A percentile compares a stretch with the other conserved stretches of the same genome.
phyloP scores from a whole-genome alignment of 495 filamentous ascomycete genomes.

The Venustampulla echinocandica region DNA sequence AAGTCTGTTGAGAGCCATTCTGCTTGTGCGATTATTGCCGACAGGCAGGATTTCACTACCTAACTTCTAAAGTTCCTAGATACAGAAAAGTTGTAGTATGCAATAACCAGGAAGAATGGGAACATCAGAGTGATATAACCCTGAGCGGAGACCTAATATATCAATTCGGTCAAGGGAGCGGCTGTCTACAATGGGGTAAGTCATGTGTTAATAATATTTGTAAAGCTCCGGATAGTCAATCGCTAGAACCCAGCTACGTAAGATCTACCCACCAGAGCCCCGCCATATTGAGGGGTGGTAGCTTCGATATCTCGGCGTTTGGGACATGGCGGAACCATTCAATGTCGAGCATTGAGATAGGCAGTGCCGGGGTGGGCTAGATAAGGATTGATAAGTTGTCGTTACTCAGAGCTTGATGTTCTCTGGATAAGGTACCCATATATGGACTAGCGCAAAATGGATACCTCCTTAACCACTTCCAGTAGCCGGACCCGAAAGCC shows the following conservation, averaged over 20 bases:
- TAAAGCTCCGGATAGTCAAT: constrained; percentile 13
- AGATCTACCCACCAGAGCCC: too few species aligned
- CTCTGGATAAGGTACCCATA: constrained; percentile 9
- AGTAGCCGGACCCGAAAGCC: too few species aligned
- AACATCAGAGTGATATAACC: constrained; percentile 18
- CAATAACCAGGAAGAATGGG: neutral
- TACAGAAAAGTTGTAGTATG: neutral
- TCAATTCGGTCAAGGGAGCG: constrained; percentile 19
- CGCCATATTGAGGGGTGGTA: constrained; percentile 9
- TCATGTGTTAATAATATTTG: constrained; percentile 8
- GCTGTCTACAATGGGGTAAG: constrained; percentile 5
- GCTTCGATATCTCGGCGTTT: constrained; percentile 6
- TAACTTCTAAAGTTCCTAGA: neutral
- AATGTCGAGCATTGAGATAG: constrained; percentile 9
- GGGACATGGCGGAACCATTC: too few species aligned
- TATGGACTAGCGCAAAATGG: constrained; percentile 8
- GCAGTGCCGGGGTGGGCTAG: constrained; percentile 8
- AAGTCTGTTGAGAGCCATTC: constrained; percentile 61
- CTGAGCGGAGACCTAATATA: constrained; percentile 17
- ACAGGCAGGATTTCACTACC: neutral
- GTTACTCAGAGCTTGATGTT: neutral
- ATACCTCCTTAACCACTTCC: constrained; percentile 5
- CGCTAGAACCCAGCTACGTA: too few species aligned
- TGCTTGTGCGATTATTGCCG: constrained; percentile 3
- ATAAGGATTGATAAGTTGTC: constrained; percentile 16